Evolutionary conservation across 2,329 filamentous ascomycete genomes (phyloP), one percentile per base, ranked within the genome.

Genomic region (Stemphylium lycopersici): DNA sequence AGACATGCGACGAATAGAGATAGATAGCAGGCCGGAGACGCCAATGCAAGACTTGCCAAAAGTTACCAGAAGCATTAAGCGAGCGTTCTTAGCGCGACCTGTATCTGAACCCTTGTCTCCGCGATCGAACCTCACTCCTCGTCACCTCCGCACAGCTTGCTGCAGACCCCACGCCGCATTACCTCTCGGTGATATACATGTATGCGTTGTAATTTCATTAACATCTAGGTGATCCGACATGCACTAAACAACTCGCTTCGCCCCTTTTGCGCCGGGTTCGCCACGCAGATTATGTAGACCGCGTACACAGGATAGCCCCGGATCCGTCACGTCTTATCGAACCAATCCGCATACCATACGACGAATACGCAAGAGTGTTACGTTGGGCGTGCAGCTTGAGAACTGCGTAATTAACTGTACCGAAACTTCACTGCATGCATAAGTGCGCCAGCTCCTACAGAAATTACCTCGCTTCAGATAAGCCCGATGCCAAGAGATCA

Each of bases 391-490:
- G n/a, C 29, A 55, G 48, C 39, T 56, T 58, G 66, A 54, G 55
- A 55, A 60, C 18, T 64, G 63, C 59, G 66, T 65, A 61, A 64
- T 56, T 55, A 45, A 45, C 41, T 62, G 59, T 63, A 62, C 46
- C 60, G 55, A 56, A 55, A 29, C 49, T 53, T 49, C 37, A 40
- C 56, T 58, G 55, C 63, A 60, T 64, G 64, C 59, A 67, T 65
- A 36, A 56, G 54, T 40, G 48, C 37, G 49, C 37, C 37, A 56
- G 44, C 49, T 48, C 37, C 26, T 16, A 22, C 20, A 26, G 22
- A 36, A 47, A 52, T 46, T 61, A 55, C 52, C 47, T 50, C 57
- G 56, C 50, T 58, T 46, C 36, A 66, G 70, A 73, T 73, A 73
- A 73, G 68, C 51, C 51, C 15, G 52, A 52, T 56, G 55, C 51